phyloP scores from a whole-genome alignment of 257 asterid genomes.

The Solanum rostratum region DNA sequence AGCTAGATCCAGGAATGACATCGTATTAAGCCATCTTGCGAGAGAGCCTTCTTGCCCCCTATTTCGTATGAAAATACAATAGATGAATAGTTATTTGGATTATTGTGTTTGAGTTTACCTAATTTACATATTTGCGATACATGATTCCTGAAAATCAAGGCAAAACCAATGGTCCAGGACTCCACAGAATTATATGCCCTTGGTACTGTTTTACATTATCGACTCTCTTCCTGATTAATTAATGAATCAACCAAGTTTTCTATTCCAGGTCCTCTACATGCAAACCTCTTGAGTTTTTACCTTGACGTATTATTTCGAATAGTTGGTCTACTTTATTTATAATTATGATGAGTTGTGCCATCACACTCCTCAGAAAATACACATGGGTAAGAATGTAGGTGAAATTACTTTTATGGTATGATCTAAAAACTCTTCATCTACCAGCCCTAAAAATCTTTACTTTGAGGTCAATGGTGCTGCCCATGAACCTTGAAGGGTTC shows the following conservation, averaged over 20 bases:
- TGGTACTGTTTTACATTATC: background rate
- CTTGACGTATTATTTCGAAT: background rate
- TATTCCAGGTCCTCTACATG: background rate
- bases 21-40: background rate
- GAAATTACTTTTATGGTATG: background rate
- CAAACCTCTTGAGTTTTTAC: background rate
- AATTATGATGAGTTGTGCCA: background rate
- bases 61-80: background rate
- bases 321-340: background rate
- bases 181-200: background rate
- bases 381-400: background rate
- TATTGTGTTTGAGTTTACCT: background rate
- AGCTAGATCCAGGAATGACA: background rate
- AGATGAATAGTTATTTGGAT: background rate
- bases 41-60: background rate
- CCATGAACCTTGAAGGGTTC: background rate
- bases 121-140: background rate
- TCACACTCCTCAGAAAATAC: background rate
- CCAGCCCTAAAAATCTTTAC: background rate
- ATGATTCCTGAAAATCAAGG: background rate
- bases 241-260: background rate
- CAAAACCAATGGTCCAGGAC: background rate
- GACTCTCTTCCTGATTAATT: background rate
- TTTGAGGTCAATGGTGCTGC: background rate
- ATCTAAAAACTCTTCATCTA: background rate